Evolutionary conservation across 2,329 filamentous ascomycete genomes (phyloP).

Genomic region (Phoma herbarum): DNA sequence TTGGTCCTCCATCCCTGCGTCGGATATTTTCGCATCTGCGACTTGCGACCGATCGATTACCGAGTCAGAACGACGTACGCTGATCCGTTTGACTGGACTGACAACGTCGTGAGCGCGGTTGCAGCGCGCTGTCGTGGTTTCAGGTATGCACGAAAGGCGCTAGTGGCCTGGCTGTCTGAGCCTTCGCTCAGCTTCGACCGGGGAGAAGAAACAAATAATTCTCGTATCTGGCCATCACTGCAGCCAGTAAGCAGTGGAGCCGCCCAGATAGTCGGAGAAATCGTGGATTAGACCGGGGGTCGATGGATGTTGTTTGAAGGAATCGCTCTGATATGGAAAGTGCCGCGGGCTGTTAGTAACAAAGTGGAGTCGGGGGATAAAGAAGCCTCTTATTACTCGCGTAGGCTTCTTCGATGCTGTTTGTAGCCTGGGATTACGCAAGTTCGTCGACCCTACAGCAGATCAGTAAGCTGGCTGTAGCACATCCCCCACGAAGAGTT

Average conservation of each 20-base stretch:
- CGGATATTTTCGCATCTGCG: constrained; percentile 3
- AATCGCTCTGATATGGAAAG: constrained; percentile 13
- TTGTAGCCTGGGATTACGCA: not conserved
- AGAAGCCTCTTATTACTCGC: constrained; percentile 8
- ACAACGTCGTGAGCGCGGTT: constrained; percentile 8
- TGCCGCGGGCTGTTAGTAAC: constrained; percentile 17
- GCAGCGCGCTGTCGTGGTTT: constrained; percentile 20
- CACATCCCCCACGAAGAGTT: not conserved
- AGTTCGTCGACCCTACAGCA: not conserved
- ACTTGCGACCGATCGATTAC: not conserved
- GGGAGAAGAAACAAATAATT: not conserved
- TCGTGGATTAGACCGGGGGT: constrained; percentile 1
- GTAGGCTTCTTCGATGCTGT: not conserved
- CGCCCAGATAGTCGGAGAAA: not conserved
- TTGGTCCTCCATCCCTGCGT: not conserved
- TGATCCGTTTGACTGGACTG: not conserved
- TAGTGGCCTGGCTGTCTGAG: constrained; percentile 11
- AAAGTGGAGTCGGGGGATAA: constrained; percentile 14
- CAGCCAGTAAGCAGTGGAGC: not conserved
- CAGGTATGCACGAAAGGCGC: constrained; percentile 18
- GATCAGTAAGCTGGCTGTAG: constrained; percentile 3
- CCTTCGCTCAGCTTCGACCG: not conserved
- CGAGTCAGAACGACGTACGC: constrained; percentile 10
- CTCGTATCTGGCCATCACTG: not conserved
- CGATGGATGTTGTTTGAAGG: constrained; percentile 11